These are phyloP conservation scores for Capsella rubella DNA, from an alignment of 441 rosid species.

Conservation along the genomic window DNA sequence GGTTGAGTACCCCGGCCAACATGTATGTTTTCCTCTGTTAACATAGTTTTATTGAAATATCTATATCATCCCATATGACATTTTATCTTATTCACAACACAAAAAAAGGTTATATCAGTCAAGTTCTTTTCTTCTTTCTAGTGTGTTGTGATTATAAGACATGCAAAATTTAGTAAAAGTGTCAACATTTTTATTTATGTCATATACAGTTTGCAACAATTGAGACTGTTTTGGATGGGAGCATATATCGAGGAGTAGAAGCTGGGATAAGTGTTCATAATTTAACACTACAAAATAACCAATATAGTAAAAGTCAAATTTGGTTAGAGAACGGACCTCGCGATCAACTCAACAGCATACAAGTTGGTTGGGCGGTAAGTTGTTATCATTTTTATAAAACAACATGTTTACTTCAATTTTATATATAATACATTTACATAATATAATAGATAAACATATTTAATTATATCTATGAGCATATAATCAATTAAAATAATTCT, in stretches of 20 bases:
- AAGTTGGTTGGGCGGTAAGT: constrained; percentile 37
- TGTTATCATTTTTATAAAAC: too few species aligned
- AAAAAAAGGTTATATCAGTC: neutral
- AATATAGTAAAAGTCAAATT: constrained; percentile 28
- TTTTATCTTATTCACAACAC: neutral
- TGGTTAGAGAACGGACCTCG: constrained; percentile 35
- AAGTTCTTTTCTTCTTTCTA: neutral
- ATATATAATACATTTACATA: too few species aligned
- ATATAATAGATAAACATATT: too few species aligned
- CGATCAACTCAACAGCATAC: constrained; percentile 27
- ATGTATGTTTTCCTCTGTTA: constrained; percentile 1
- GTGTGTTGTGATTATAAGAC: neutral
- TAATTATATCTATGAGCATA: too few species aligned
- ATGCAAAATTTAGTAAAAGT: neutral
- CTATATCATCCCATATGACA: too few species aligned
- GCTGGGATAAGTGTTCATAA: constrained; percentile 30
- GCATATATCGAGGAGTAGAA: constrained; percentile 24
- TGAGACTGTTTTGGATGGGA: neutral
- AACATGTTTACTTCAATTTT: neutral
- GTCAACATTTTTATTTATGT: neutral
- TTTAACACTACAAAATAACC: neutral
- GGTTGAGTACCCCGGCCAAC: neutral
- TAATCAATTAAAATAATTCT: too few species aligned
- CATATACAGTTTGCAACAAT: constrained; percentile 25
- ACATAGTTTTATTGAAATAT: neutral